A percentile compares a stretch with the other conserved stretches of the same genome.
phyloP scores from a whole-genome alignment of 257 asterid species.

The Euphrasia confusa region DNA sequence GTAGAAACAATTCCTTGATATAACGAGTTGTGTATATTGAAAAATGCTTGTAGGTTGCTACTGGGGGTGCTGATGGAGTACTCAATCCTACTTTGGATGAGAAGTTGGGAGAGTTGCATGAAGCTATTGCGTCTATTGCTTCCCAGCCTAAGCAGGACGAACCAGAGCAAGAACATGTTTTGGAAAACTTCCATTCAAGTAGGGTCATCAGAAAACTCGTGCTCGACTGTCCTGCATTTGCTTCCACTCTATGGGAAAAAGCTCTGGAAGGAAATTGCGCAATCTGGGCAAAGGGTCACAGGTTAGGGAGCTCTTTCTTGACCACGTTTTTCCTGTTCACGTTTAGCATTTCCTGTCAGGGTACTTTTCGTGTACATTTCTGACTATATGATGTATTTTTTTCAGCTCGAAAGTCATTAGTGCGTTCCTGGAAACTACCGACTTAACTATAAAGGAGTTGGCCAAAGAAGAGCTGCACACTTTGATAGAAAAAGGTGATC shows the following conservation, averaged over 20 bases:
- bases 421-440: constrained; percentile 60
- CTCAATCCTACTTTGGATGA: constrained; percentile 58
- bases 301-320: constrained; percentile 37
- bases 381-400: constrained; percentile 9
- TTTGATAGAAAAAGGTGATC: constrained; percentile 51
- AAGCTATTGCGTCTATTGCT: constrained; percentile 59
- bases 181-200: constrained; percentile 81
- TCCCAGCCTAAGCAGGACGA: constrained; percentile 56
- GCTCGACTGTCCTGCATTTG: constrained; percentile 72
- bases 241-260: constrained; percentile 64
- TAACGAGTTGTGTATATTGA: constrained; percentile 1
- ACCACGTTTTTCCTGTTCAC: neutral
- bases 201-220: constrained; percentile 68
- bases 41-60: constrained; percentile 48
- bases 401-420: constrained; percentile 56
- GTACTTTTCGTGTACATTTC: neutral
- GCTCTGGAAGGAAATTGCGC: constrained; percentile 72
- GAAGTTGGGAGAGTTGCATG: constrained; percentile 48
- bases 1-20: neutral
- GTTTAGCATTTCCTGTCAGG: neutral
- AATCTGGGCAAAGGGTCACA: constrained; percentile 74
- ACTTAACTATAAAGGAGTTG: constrained; percentile 38
- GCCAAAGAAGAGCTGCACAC: constrained; percentile 69
- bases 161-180: constrained; percentile 53
- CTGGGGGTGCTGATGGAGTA: constrained; percentile 67